Base-by-base conservation (phyloP, 2,329 filamentous ascomycete genomes). In the Penicillium sp. region DNA sequence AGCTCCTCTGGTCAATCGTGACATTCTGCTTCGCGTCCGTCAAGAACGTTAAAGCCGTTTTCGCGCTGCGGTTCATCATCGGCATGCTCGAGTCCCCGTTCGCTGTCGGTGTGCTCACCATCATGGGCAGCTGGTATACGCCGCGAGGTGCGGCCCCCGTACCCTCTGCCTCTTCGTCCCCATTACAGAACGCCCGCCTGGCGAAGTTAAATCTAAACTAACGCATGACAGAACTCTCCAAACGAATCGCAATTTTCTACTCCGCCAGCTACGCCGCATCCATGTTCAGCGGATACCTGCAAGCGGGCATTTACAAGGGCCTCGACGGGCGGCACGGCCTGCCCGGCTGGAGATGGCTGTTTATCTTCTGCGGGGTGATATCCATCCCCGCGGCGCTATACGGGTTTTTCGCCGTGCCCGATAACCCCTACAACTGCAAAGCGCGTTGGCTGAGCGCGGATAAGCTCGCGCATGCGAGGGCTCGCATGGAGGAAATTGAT, bases 361-460 rank as follows among this genome's bases (percentile, higher is more conserved):
- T 78, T 56, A 71, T 79, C 13, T 72, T 78, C 60, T 78, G 78
- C 44, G 72, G 73, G 0, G 73, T 79, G 46, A 76, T 76, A 54
- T 75, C 75, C 0, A 72, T 79, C 1, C 63, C 76, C 0, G 77
- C 75, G 71, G 76, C 74, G 64, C 67, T 71, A 8, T 65, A 65
- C 0, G 70, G 76, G 0, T 75, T 76, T 50, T 70, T 76, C 62
- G 76, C 78, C 71, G 69, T 78, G 13, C 76, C 76, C 2, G 77
- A 79, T 58, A 70, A 75, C 3, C 77, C 77, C 57, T 81, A 74
- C 50, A 71, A 65, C 66, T 38, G 15, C 5, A 53, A 41, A 17
- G 51, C 51, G n/a, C 30, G 31, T 1, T 53, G 51, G 51, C 51
- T 53, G 19, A 13, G 30, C 17, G 3, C n/a, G 15, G 51, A 53